These are phyloP conservation scores for Metarhizium robertsii DNA, from an alignment of 2,329 filamentous ascomycete species.

Conservation along the genomic window DNA sequence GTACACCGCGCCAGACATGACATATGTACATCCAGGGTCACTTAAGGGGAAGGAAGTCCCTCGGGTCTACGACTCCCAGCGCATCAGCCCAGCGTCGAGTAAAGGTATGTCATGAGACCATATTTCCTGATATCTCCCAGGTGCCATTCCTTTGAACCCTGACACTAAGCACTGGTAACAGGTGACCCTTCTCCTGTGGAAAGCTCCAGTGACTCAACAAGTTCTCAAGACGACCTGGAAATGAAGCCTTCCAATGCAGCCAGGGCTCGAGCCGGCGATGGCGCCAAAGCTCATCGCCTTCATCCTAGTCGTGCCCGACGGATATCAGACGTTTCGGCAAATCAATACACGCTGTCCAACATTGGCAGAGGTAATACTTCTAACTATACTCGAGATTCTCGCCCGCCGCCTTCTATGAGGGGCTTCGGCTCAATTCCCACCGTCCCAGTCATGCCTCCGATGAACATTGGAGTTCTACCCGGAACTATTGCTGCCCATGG, in stretches of 20 bases:
- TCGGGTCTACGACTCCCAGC: conserved; percentile 22
- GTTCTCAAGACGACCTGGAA: conserved; percentile 31
- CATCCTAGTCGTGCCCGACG: conserved; percentile 20
- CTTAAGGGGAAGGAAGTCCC: conserved; percentile 35
- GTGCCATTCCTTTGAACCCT: background rate
- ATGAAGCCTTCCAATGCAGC: conserved; percentile 19
- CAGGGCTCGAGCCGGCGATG: conserved; percentile 3
- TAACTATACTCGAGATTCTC: conserved; percentile 11
- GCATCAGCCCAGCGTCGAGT: conserved; percentile 27
- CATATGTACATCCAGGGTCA: conserved; percentile 16
- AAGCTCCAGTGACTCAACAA: conserved; percentile 28
- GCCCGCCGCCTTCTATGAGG: conserved; percentile 21
- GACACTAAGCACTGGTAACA: background rate
- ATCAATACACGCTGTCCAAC: conserved; percentile 11
- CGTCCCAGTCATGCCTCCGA: conserved; percentile 1
- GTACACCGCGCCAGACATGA: conserved; percentile 18
- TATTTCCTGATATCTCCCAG: conserved; percentile 4
- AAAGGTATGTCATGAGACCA: conserved; percentile 19
- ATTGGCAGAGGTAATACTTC: conserved; percentile 8
- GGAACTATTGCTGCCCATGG: background rate
- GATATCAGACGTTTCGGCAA: conserved; percentile 20
- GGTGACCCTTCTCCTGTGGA: conserved; percentile 12
- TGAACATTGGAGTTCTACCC: background rate
- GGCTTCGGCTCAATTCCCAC: conserved; percentile 18
- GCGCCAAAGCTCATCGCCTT: conserved; percentile 9